Conservation (phyloP, 2,329 filamentous ascomycete species). For the Neopestalotiopsis sp. region DNA sequence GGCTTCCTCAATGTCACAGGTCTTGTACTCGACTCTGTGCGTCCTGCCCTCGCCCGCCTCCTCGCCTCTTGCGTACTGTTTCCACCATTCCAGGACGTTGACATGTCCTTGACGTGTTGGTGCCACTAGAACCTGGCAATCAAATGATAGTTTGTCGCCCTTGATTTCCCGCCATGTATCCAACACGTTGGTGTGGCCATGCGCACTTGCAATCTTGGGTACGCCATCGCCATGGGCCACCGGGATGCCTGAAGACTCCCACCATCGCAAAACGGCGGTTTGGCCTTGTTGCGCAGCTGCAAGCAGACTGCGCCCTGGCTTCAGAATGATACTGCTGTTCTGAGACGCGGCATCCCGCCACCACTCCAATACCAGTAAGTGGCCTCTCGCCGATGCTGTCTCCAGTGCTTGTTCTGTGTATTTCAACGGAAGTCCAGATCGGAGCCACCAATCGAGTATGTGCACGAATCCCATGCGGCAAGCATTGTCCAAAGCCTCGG, state of each 20-base stretch:
- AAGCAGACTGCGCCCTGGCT: slow-evolving; percentile 83
- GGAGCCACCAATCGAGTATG: slow-evolving; percentile 91
- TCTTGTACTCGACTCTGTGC: slow-evolving; percentile 87
- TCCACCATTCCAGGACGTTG: slow-evolving; percentile 92
- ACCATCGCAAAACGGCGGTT: slow-evolving; percentile 81
- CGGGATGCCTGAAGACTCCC: slow-evolving; percentile 81
- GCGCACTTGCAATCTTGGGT: slow-evolving; percentile 81
- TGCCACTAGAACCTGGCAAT: slow-evolving; percentile 81
- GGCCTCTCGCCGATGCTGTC: slow-evolving; percentile 82
- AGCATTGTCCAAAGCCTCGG: slow-evolving; percentile 85
- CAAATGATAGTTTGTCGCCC: slow-evolving; percentile 75
- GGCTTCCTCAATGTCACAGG: slow-evolving; percentile 93
- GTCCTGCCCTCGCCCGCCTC: slow-evolving; percentile 59
- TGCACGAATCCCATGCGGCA: slow-evolving; percentile 84
- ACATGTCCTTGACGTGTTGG: slow-evolving; percentile 88
- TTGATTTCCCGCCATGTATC: slow-evolving; percentile 81
- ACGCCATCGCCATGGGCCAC: slow-evolving; percentile 82
- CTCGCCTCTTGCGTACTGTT: slow-evolving; percentile 65
- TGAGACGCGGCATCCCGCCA: slow-evolving; percentile 76
- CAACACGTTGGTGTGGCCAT: slow-evolving; percentile 83
- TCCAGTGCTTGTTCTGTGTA: slow-evolving; percentile 90
- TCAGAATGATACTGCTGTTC: slow-evolving; percentile 65
- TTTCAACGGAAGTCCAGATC: slow-evolving; percentile 75
- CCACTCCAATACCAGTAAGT: slow-evolving; percentile 89
- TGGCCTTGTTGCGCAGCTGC: slow-evolving; percentile 85